Percentiles rank a stretch among this genome's conserved stretches.
These are phyloP conservation scores for Periconia macrospinosa DNA, from an alignment of 2,329 filamentous ascomycete species.

Conservation along the genomic window DNA sequence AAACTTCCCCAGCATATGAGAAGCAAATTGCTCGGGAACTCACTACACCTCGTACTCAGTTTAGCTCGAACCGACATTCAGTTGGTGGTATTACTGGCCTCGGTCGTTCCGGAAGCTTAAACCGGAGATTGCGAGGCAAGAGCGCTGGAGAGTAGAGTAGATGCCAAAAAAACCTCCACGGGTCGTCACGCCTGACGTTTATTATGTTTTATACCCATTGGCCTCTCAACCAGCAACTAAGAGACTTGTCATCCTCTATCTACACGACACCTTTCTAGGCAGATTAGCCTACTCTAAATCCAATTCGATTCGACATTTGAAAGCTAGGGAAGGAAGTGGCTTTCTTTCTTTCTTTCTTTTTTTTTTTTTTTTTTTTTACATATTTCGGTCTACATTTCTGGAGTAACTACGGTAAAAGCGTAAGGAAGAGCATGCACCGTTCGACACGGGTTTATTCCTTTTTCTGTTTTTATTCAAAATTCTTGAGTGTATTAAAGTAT, in stretches of 20 bases:
- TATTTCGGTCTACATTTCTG: not conserved
- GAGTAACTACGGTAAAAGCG: not conserved
- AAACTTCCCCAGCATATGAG: conserved; percentile 35
- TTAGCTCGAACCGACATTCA: conserved; percentile 30
- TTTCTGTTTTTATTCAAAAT: not conserved
- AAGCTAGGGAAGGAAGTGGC: not conserved
- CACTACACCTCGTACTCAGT: conserved; percentile 28
- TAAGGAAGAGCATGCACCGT: not conserved
- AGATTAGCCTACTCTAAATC: not conserved
- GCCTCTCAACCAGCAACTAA: conserved; percentile 6
- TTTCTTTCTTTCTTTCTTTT: no score
- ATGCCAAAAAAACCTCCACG: conserved; percentile 9
- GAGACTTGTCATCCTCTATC: not conserved
- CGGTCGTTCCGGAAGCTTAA: conserved; percentile 31
- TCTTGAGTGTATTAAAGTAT: conserved; percentile 7
- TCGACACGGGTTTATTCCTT: not conserved
- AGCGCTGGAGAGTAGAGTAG: conserved; percentile 36
- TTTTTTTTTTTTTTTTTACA: no score
- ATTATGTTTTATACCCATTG: conserved; percentile 33
- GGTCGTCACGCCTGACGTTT: conserved; percentile 20
- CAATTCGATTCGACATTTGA: not conserved
- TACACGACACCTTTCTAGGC: not conserved
- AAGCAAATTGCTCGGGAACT: conserved; percentile 26
- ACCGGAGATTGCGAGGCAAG: conserved; percentile 29
- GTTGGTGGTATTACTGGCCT: conserved; percentile 29